phyloP scores from a whole-genome alignment of 2,329 filamentous ascomycete genomes.

The Mariannaea elegans region DNA sequence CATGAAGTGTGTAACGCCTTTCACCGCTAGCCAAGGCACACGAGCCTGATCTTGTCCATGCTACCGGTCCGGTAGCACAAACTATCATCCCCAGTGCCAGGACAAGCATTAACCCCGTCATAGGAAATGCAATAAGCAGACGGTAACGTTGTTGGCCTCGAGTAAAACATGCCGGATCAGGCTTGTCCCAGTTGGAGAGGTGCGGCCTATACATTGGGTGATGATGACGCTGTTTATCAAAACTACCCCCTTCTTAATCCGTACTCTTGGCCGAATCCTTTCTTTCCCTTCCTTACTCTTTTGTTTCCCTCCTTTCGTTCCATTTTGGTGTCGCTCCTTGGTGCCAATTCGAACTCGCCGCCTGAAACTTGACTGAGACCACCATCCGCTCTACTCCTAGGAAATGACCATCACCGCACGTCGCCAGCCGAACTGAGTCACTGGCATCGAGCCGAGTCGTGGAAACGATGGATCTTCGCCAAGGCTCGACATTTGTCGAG shows the following conservation, averaged over 20 bases:
- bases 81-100: constrained; percentile 29
- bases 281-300: constrained; percentile 11
- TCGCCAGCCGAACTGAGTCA: constrained; percentile 7
- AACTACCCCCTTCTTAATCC: constrained; percentile 4
- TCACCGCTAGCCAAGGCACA: constrained; percentile 26
- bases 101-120: not conserved
- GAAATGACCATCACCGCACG: constrained; percentile 25
- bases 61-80: constrained; percentile 34
- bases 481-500: not conserved
- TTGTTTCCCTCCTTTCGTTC: not conserved
- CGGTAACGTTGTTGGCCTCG: not conserved
- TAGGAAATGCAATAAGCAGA: not conserved
- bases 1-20: constrained; percentile 42
- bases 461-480: constrained; percentile 15
- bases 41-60: constrained; percentile 38
- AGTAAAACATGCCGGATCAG: not conserved
- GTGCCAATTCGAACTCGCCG: constrained; percentile 29
- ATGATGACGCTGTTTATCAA: constrained; percentile 22
- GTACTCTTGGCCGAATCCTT: constrained; percentile 10
- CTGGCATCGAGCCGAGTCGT: not conserved
- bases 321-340: not conserved
- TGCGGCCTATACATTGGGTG: not conserved
- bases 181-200: not conserved
- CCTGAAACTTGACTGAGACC: constrained; percentile 34
- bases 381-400: constrained; percentile 8